These are phyloP conservation scores for Blastomyces emzantsi DNA, from an alignment of 2,329 filamentous ascomycete species.

Conservation along the genomic window DNA sequence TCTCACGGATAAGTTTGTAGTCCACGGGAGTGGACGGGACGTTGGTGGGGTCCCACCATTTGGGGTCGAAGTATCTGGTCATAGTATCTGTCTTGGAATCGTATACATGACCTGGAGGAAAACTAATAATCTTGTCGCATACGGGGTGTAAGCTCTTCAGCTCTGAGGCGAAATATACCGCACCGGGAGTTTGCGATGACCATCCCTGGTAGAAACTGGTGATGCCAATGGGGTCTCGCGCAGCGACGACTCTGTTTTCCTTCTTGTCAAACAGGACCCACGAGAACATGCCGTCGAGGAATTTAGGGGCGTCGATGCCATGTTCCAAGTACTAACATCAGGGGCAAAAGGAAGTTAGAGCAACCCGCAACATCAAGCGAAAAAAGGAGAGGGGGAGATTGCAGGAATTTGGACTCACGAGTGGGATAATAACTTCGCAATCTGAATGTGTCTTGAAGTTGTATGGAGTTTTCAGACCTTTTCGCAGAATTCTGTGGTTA, in stretches of 20 bases:
- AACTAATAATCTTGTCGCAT: constrained; percentile 89
- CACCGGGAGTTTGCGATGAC: constrained; percentile 68
- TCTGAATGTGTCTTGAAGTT: constrained; percentile 99
- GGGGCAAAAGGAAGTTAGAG: neutral
- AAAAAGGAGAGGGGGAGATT: neutral
- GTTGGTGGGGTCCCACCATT: constrained; percentile 78
- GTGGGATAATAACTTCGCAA: constrained; percentile 96
- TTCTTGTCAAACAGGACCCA: constrained; percentile 97
- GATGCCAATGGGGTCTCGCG: constrained; percentile 92
- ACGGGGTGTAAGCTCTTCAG: constrained; percentile 87
- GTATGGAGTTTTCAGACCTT: constrained; percentile 72
- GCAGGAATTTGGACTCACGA: constrained; percentile 51
- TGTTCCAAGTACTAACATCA: constrained; percentile 70
- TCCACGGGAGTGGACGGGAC: constrained; percentile 75
- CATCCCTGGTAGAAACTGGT: constrained; percentile 97
- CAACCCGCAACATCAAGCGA: neutral
- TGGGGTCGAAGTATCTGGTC: constrained; percentile 82
- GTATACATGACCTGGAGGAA: constrained; percentile 92
- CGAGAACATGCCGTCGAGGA: constrained; percentile 99
- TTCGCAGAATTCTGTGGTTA: constrained; percentile 94
- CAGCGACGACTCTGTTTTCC: constrained; percentile 83
- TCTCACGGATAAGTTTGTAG: constrained; percentile 69
- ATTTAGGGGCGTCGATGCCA: constrained; percentile 82
- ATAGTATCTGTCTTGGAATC: constrained; percentile 83
- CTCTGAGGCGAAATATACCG: constrained; percentile 95